A percentile compares a stretch with the other conserved stretches of the same genome.
Evolutionary conservation across 345 rosid species (phyloP).

Genomic region (Corymbia maculata): DNA sequence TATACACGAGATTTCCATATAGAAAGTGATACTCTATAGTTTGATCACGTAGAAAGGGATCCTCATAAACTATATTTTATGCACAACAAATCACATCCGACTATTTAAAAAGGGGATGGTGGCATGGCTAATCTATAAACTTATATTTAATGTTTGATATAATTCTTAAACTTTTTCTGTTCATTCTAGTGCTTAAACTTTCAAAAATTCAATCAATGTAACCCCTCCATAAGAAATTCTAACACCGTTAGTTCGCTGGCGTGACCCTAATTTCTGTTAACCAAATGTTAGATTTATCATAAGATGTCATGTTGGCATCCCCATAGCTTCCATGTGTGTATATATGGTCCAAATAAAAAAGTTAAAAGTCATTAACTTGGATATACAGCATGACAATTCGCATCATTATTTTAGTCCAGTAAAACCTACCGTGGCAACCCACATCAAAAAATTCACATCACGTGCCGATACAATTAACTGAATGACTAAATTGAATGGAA

Average conservation of each 20-base stretch:
- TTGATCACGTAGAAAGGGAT: not conserved
- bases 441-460: not conserved
- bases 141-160: too few relatives aligned
- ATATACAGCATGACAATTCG: fast-evolving
- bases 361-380: not conserved
- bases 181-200: not conserved
- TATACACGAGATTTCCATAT: not conserved
- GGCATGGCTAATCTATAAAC: not conserved
- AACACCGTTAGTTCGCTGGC: not conserved
- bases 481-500: not conserved
- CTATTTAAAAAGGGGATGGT: not conserved
- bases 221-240: not conserved
- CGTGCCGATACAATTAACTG: not conserved
- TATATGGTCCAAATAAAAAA: not conserved
- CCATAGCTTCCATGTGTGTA: not conserved
- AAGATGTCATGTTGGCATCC: not conserved
- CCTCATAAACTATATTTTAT: not conserved
- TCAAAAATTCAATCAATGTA: not conserved
- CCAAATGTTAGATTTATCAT: not conserved
- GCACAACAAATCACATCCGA: not conserved
- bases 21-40: not conserved
- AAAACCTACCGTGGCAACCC: not conserved
- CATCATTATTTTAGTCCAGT: not conserved
- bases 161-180: not conserved
- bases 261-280: not conserved